Conservation (phyloP, 2,329 filamentous ascomycete species). For the Aureobasidium subglaciale region DNA sequence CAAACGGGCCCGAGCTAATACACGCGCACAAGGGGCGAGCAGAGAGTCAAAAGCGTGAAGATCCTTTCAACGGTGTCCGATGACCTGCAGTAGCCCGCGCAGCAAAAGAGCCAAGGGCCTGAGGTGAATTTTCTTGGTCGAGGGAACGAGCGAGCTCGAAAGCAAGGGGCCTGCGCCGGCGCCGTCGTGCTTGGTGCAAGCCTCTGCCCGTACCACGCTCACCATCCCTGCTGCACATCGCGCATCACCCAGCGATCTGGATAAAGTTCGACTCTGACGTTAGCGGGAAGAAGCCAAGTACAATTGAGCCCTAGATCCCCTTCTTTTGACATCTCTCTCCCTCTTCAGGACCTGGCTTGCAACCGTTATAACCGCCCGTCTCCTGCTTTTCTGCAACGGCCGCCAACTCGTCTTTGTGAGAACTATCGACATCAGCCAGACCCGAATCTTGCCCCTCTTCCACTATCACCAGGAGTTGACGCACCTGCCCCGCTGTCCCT, state of each 20-base stretch:
- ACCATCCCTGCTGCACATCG: conserved; percentile 17
- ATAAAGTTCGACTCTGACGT: conserved; percentile 20
- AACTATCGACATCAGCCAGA: conserved; percentile 13
- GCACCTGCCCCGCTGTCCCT: conserved; percentile 14
- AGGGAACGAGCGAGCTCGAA: not conserved
- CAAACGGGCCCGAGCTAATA: not conserved
- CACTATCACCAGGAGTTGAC: conserved; percentile 9
- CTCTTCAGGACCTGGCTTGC: conserved; percentile 11
- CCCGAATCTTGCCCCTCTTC: conserved; percentile 10
- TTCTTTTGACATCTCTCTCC: conserved; percentile 9
- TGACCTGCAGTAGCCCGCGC: conserved; percentile 15
- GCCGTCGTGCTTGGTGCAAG: conserved; percentile 8
- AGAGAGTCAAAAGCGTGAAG: not conserved
- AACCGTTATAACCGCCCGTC: conserved; percentile 14
- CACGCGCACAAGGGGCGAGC: conserved; percentile 2
- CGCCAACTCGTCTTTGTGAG: conserved; percentile 11
- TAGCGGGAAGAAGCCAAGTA: conserved; percentile 13
- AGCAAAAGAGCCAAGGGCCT: not conserved
- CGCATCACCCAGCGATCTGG: conserved; percentile 33
- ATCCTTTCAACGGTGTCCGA: conserved; percentile 11
- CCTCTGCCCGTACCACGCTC: conserved; percentile 11
- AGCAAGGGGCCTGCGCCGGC: conserved; percentile 13
- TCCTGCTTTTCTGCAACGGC: conserved; percentile 16
- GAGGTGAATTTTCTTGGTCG: not conserved
- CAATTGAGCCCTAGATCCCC: conserved; percentile 9